These are phyloP conservation scores for Aspergillus steynii DNA, from an alignment of 495 filamentous ascomycete species.

Conservation along the genomic window DNA sequence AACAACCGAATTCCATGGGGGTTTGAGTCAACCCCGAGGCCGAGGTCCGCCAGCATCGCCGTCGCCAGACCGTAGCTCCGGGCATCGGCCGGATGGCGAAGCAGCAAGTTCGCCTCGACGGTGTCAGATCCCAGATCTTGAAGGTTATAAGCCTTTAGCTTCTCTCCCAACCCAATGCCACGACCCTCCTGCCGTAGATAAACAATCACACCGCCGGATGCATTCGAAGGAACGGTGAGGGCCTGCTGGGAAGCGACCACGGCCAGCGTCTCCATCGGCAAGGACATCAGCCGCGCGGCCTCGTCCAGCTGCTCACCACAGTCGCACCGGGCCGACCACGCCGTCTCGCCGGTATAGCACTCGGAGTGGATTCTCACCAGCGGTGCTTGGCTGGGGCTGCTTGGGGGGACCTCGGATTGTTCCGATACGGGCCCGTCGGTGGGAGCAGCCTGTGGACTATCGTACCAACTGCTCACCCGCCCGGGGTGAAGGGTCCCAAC, in stretches of 20 bases:
- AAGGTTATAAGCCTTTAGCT: conserved; percentile 96
- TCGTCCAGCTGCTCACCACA: conserved; percentile 98
- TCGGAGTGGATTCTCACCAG: conserved; percentile 95
- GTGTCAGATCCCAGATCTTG: conserved; percentile 95
- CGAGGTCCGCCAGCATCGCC: conserved; percentile 87
- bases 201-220: conserved; percentile 83
- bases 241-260: conserved; percentile 34
- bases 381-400: conserved; percentile 48
- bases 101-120: conserved; percentile 88
- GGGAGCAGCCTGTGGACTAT: conserved; percentile 25
- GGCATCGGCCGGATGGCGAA: conserved; percentile 93
- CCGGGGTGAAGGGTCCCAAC: conserved; percentile 85
- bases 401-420: conserved; percentile 6
- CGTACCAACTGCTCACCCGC: conserved; percentile 66
- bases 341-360: conserved; percentile 98
- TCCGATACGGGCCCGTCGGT: conserved; percentile 12
- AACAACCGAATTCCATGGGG: conserved; percentile 75
- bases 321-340: conserved; percentile 96
- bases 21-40: conserved; percentile 56
- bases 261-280: conserved; percentile 51
- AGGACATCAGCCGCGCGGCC: conserved; percentile 88
- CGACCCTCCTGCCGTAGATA: conserved; percentile 96
- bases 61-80: conserved; percentile 93
- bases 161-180: conserved; percentile 91
- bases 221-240: conserved; percentile 49